Evolutionary conservation across 116 monocot species (phyloP), one percentile per base, ranked within the genome.

Genomic region (Cymodocea nodosa): DNA sequence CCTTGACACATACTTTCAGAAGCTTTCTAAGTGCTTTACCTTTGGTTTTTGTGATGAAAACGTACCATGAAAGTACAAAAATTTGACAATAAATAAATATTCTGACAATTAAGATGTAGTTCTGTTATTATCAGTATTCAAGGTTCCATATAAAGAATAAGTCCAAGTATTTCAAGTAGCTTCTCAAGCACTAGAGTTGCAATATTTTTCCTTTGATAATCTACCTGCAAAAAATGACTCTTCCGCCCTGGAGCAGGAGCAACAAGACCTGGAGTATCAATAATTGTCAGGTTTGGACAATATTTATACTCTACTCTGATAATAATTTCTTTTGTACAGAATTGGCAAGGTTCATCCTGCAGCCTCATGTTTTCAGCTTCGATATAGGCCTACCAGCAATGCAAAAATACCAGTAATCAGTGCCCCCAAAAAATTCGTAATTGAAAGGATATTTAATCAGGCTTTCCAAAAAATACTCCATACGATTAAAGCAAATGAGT

Each of bases 331-430:
- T 84, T 92, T 51, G 87, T 80, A 62, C 80, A 82, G 62, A 92
- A 92, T 48, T 92, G 87, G 53, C 69, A 78, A 35, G 92, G 78
- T 59, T 92, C 92, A 57, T 70, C 82, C 80, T 87, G 85, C 74
- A 92, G 62, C 70, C 92, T 87, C 80, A 82, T 70, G 64, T 92
- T 92, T 69, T 92, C 92, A n/a, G 92, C 82, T 77, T 92, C 87
- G 74, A 92, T 92, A 65, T 84, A 87, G 60, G 77, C 87, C 92
- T 92, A 62, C 50, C 70, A 48, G 8, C 36, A 60, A 68, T 15
- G 22, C 16, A 61, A n/a, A 54, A 54, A 54, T 19, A 54, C n/a
- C 54, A 54, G n/a, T 54, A 12, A 8, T 1, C 44, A 44, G 12
- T 44, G 44, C 44, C 44, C 44, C 44, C 44, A 8, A 44, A 44